Percentiles rank a stretch among this genome's conserved stretches.
Evolutionary conservation across 768 basidiomycete genomes (phyloP).

Genomic region (Punctularia strigosozonata): DNA sequence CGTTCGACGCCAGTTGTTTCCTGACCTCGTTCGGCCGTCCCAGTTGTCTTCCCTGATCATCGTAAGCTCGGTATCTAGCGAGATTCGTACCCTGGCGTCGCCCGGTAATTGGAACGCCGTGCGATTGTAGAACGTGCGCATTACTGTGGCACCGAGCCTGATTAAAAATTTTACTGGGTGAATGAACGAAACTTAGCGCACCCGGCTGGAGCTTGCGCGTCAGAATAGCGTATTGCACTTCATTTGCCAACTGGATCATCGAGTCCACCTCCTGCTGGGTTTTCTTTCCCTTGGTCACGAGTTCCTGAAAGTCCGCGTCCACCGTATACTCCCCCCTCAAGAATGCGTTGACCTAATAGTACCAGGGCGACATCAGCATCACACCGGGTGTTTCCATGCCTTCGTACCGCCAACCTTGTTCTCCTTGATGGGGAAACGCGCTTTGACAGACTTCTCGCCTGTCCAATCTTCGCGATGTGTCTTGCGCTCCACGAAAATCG

Average conservation of each 20-base stretch:
- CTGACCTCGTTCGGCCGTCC: slow-evolving; percentile 70
- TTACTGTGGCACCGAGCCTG: slow-evolving; percentile 36
- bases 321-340: slow-evolving; percentile 83
- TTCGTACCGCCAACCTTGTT: too few relatives aligned
- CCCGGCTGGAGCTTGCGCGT: slow-evolving; percentile 77
- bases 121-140: slow-evolving; percentile 97
- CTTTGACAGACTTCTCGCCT: slow-evolving; percentile 96
- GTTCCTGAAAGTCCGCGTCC: slow-evolving; percentile 83
- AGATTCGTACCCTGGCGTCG: slow-evolving; percentile 97
- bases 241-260: slow-evolving; percentile 95
- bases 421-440: slow-evolving; percentile 92
- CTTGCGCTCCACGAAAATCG: slow-evolving; percentile 85
- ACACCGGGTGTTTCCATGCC: too few relatives aligned
- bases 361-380: too few relatives aligned
- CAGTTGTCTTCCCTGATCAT: slow-evolving; percentile 96
- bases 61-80: slow-evolving; percentile 91
- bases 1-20: slow-evolving; percentile 86
- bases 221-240: slow-evolving; percentile 86
- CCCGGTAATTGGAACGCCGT: slow-evolving; percentile 99
- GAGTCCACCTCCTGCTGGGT: slow-evolving; percentile 79
- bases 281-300: slow-evolving; percentile 88
- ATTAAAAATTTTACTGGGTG: neutral
- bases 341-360: slow-evolving; percentile 92
- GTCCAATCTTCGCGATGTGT: slow-evolving; percentile 99
- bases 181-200: too few relatives aligned